A percentile compares a stretch with the other conserved stretches of the same genome.
These are phyloP conservation scores for Inga laurina DNA, from an alignment of 306 rosid species.

Conservation along the genomic window DNA sequence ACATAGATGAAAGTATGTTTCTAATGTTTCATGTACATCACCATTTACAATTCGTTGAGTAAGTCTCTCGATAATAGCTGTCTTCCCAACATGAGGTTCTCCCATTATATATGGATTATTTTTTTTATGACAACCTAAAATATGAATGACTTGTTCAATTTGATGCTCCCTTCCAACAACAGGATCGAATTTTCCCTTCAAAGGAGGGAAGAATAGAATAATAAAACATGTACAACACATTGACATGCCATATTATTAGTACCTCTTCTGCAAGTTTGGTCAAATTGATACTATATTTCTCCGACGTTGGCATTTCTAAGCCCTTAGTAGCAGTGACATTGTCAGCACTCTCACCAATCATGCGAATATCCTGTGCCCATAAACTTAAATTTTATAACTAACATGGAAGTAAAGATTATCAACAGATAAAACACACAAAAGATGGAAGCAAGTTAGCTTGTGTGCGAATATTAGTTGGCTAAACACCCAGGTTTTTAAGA, in stretches of 20 bases:
- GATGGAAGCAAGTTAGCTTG: slow-evolving; percentile 56
- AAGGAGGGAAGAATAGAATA: slow-evolving; percentile 8
- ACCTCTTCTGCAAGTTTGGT: slow-evolving; percentile 99
- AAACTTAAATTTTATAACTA: slow-evolving; percentile 16
- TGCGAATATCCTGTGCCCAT: slow-evolving; percentile 81
- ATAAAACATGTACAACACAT: background rate
- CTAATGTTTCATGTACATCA: slow-evolving; percentile 93
- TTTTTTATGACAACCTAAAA: slow-evolving; percentile 89
- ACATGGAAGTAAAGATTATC: background rate
- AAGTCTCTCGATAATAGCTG: slow-evolving; percentile 98
- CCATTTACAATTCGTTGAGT: slow-evolving; percentile 91
- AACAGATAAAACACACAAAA: background rate
- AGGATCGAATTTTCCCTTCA: slow-evolving; percentile 94
- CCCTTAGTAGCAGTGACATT: slow-evolving; percentile 90
- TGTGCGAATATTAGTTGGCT: slow-evolving; percentile 91
- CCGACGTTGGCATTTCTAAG: slow-evolving; percentile 92
- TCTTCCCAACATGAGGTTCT: slow-evolving; percentile 98
- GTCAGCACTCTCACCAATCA: slow-evolving; percentile 99
- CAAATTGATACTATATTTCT: slow-evolving; percentile 92
- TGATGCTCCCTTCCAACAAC: slow-evolving; percentile 96
- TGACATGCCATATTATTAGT: slow-evolving; percentile 3
- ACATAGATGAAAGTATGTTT: slow-evolving; percentile 9
- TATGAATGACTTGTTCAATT: slow-evolving; percentile 94
- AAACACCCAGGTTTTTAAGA: slow-evolving; percentile 93
- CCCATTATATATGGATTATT: slow-evolving; percentile 97